These are phyloP conservation scores for Annulohypoxylon stygium DNA, from an alignment of 495 filamentous ascomycete genomes.

Conservation along the genomic window DNA sequence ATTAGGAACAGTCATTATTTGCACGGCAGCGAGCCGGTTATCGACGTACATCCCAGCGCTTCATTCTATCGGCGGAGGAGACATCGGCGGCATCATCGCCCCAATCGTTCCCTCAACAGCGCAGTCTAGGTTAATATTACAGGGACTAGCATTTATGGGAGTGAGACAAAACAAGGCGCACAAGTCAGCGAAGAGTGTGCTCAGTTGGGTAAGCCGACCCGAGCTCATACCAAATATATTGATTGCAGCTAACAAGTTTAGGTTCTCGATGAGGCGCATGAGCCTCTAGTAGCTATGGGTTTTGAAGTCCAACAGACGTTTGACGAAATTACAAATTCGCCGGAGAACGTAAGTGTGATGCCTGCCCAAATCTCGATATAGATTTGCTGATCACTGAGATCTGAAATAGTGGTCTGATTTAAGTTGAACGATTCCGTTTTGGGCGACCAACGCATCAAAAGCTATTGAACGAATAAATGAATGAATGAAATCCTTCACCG, in stretches of 20 bases:
- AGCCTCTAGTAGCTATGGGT: slow-evolving; percentile 79
- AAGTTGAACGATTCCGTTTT: slow-evolving; percentile 39
- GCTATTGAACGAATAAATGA: slow-evolving; percentile 26
- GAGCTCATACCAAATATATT: not conserved
- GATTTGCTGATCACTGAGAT: slow-evolving; percentile 31
- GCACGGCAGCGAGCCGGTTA: slow-evolving; percentile 74
- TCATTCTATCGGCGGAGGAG: slow-evolving; percentile 61
- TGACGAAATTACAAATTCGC: slow-evolving; percentile 83
- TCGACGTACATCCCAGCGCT: slow-evolving; percentile 79
- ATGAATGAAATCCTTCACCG: slow-evolving; percentile 33
- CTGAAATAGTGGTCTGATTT: slow-evolving; percentile 56
- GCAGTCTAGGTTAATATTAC: slow-evolving; percentile 76
- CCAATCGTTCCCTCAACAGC: slow-evolving; percentile 79
- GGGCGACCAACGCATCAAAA: not conserved
- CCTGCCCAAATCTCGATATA: slow-evolving; percentile 20
- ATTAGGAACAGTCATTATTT: slow-evolving; percentile 86
- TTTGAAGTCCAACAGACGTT: slow-evolving; percentile 81
- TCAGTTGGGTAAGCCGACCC: slow-evolving; percentile 76
- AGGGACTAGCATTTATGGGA: slow-evolving; percentile 84
- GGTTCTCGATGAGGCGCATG: slow-evolving; percentile 78
- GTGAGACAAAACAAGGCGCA: slow-evolving; percentile 85
- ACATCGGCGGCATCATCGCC: slow-evolving; percentile 82
- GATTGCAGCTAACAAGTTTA: slow-evolving; percentile 54
- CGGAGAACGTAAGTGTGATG: slow-evolving; percentile 65
- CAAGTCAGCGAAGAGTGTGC: slow-evolving; percentile 74